A percentile compares a stretch with the other conserved stretches of the same genome.
Evolutionary conservation across 306 rosid species (phyloP).

Genomic region (Echinosophora koreensis): DNA sequence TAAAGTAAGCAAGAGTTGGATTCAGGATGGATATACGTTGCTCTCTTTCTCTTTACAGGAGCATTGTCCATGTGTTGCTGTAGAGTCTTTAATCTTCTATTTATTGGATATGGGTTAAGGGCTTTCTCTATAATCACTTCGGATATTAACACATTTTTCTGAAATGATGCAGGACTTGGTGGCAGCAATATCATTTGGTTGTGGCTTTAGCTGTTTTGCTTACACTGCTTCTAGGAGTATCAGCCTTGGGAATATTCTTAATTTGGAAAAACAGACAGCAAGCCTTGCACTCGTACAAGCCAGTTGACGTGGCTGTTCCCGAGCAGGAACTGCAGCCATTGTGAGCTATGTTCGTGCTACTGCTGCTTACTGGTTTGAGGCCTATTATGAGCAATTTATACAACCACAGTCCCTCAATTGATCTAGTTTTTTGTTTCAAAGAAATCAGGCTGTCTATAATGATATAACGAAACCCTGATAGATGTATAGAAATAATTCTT

Average conservation of each 20-base stretch:
- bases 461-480: slow-evolving; percentile 38
- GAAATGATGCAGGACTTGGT: slow-evolving; percentile 70
- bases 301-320: slow-evolving; percentile 63
- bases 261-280: slow-evolving; percentile 68
- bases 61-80: neutral
- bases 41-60: neutral
- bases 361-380: slow-evolving; percentile 41
- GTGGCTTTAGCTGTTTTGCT: slow-evolving; percentile 58
- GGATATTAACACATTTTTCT: slow-evolving; percentile 1
- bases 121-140: slow-evolving; percentile 25
- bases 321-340: slow-evolving; percentile 98
- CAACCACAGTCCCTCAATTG: slow-evolving; percentile 35
- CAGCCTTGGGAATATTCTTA: slow-evolving; percentile 68
- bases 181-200: slow-evolving; percentile 62
- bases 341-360: slow-evolving; percentile 49
- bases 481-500: slow-evolving; percentile 49
- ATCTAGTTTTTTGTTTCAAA: slow-evolving; percentile 51
- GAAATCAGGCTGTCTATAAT: slow-evolving; percentile 45
- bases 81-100: slow-evolving; percentile 9
- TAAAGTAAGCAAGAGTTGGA: no score
- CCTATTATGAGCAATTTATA: slow-evolving; percentile 39
- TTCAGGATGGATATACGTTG: neutral
- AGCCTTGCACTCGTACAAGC: slow-evolving; percentile 67
- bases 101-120: slow-evolving; percentile 6
- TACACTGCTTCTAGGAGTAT: slow-evolving; percentile 57